Conservation (phyloP, 2,329 filamentous ascomycete genomes). For the Talaromyces sp. region DNA sequence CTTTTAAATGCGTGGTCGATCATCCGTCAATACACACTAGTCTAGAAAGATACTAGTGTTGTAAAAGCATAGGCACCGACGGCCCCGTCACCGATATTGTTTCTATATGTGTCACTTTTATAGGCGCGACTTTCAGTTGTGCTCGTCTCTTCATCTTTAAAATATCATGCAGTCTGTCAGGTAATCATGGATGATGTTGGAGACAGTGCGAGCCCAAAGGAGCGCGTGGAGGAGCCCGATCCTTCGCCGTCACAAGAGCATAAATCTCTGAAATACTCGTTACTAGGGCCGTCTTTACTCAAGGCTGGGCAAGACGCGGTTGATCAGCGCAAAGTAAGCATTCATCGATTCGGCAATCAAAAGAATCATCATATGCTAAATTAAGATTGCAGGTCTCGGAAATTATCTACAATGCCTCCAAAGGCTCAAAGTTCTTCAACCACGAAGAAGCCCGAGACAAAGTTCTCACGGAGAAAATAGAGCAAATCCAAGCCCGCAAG, state of each 20-base stretch:
- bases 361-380: constrained; percentile 3
- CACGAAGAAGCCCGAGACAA: constrained; percentile 83
- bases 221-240: not conserved
- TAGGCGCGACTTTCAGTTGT: not conserved
- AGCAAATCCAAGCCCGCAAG: constrained; percentile 72
- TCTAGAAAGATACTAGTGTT: not conserved
- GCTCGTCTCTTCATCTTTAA: not conserved
- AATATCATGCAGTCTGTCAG: not conserved
- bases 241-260: constrained; percentile 33
- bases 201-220: not conserved
- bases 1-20: not conserved
- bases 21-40: not conserved
- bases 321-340: constrained; percentile 74
- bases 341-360: not conserved
- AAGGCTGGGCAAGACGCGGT: constrained; percentile 92
- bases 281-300: constrained; percentile 84
- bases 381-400: constrained; percentile 70
- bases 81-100: not conserved
- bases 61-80: not conserved
- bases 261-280: constrained; percentile 78
- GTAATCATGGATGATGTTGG: constrained; percentile 4
- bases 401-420: constrained; percentile 94
- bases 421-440: constrained; percentile 93
- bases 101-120: not conserved
- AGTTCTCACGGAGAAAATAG: constrained; percentile 79